Evolutionary conservation across 179 eudicot genomes (phyloP).

Genomic region (Silene vulgaris): DNA sequence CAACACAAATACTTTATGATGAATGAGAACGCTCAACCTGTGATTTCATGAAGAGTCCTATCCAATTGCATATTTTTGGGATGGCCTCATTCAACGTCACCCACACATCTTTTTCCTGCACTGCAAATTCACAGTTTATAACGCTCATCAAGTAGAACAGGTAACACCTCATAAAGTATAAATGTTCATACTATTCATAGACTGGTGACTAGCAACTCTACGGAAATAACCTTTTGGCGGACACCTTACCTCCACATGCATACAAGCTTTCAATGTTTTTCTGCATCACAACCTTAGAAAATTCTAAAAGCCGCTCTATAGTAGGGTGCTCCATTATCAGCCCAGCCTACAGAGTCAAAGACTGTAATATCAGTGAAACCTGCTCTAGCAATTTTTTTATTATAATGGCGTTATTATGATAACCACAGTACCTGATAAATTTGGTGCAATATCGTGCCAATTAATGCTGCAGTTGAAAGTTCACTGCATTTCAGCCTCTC

Average conservation of each 20-base stretch:
- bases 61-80: slow-evolving; percentile 83
- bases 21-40: slow-evolving; percentile 43
- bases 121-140: slow-evolving; percentile 44
- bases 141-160: slow-evolving; percentile 8
- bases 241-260: slow-evolving; percentile 86
- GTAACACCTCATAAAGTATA: neutral
- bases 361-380: slow-evolving; percentile 12
- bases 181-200: neutral
- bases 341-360: slow-evolving; percentile 60
- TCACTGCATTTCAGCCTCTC: slow-evolving; percentile 76
- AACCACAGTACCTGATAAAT: slow-evolving; percentile 62
- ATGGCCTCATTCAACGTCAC: slow-evolving; percentile 65
- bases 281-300: slow-evolving; percentile 53
- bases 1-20: neutral
- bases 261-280: slow-evolving; percentile 78
- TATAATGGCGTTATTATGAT: neutral
- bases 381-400: neutral
- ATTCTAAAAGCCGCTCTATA: slow-evolving; percentile 63
- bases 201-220: neutral
- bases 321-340: slow-evolving; percentile 63
- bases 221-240: neutral
- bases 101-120: slow-evolving; percentile 56
- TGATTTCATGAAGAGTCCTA: slow-evolving; percentile 52
- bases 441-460: slow-evolving; percentile 90
- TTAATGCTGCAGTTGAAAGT: slow-evolving; percentile 72